Percentiles rank a stretch among this genome's conserved stretches.
Evolutionary conservation across 495 filamentous ascomycete species (phyloP).

Genomic region (Oidiodendron maius): DNA sequence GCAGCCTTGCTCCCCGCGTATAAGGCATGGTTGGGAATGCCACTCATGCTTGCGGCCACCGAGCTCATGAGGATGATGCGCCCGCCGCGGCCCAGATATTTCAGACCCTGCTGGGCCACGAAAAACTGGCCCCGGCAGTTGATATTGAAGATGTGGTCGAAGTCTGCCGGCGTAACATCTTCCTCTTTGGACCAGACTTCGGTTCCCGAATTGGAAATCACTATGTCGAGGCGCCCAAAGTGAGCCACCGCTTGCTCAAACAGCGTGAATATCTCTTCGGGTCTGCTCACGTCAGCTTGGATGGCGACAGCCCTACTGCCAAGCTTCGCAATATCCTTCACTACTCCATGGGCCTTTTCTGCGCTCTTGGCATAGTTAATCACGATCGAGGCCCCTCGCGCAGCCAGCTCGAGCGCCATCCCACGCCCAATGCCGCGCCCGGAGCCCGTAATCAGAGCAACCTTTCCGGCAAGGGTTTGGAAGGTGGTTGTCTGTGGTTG

Average conservation of each 20-base stretch:
- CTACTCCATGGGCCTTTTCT: conserved; percentile 56
- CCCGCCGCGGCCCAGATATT: conserved; percentile 60
- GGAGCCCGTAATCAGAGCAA: conserved; percentile 68
- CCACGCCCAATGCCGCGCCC: conserved; percentile 69
- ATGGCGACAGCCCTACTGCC: conserved; percentile 61
- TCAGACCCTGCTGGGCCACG: conserved; percentile 71
- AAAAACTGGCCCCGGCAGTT: conserved; percentile 80
- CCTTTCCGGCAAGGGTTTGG: conserved; percentile 45
- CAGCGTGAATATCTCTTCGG: conserved; percentile 55
- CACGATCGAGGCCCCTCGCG: conserved; percentile 63
- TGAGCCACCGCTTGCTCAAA: conserved; percentile 57
- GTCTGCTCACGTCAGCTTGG: conserved; percentile 67
- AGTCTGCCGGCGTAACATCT: conserved; percentile 69
- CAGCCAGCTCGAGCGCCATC: conserved; percentile 71
- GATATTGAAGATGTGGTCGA: conserved; percentile 69
- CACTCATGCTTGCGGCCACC: conserved; percentile 46
- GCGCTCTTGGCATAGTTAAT: conserved; percentile 71
- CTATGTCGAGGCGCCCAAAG: conserved; percentile 71
- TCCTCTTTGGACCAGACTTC: conserved; percentile 57
- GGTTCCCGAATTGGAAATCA: conserved; percentile 64
- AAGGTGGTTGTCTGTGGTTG: neutral
- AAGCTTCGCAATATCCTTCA: conserved; percentile 47
- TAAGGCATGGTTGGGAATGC: conserved; percentile 65
- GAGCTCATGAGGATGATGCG: conserved; percentile 58
- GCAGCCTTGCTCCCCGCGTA: conserved; percentile 76